Evolutionary conservation across 306 rosid species (phyloP).

Genomic region (Prunus dulcis): DNA sequence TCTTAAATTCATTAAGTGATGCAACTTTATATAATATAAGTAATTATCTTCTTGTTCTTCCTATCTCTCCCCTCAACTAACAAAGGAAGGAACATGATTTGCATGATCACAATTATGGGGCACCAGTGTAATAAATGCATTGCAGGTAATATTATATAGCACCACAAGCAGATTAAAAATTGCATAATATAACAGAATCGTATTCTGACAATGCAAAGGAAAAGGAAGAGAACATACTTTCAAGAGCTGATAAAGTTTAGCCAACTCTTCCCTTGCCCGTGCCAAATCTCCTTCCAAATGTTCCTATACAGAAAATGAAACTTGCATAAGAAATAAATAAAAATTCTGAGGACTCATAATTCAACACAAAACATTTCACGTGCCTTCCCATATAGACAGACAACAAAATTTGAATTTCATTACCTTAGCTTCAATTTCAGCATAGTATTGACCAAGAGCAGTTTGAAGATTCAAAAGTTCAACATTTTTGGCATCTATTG

Average conservation of each 20-base stretch:
- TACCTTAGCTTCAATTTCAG: slow-evolving; percentile 99
- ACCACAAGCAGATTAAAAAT: neutral
- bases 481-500: slow-evolving; percentile 73
- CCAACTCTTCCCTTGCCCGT: slow-evolving; percentile 64
- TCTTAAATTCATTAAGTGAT: neutral
- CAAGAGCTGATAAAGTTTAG: slow-evolving; percentile 61
- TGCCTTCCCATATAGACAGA: neutral
- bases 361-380: slow-evolving; percentile 15
- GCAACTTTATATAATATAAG: neutral
- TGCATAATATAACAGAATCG: neutral
- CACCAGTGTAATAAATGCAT: slow-evolving; percentile 9
- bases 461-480: slow-evolving; percentile 94
- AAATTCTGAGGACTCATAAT: neutral
- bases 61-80: neutral
- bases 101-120: neutral
- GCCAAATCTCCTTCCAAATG: slow-evolving; percentile 79
- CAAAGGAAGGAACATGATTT: neutral
- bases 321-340: neutral
- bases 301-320: slow-evolving; percentile 41
- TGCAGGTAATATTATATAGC: neutral
- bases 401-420: slow-evolving; percentile 12
- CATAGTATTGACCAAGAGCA: slow-evolving; percentile 97
- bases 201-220: slow-evolving; percentile 11
- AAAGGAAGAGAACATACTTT: slow-evolving; percentile 40
- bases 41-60: neutral